These are phyloP conservation scores for Chlorella ohadii DNA, from an alignment of 139 green algal species.

Conservation along the genomic window DNA sequence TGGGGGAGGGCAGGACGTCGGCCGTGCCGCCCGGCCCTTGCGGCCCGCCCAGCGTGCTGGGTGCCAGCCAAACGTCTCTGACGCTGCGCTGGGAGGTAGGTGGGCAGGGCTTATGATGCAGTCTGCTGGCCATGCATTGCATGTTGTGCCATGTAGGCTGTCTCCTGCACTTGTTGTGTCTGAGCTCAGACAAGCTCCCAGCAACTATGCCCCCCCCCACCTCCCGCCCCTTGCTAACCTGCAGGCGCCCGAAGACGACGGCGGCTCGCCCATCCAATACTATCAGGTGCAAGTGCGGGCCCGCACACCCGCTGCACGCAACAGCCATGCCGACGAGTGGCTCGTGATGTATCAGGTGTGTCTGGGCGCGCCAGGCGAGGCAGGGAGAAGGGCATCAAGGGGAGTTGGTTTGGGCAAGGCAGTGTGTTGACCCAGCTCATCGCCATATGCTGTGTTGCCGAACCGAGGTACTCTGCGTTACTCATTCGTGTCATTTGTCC, in stretches of 20 bases:
- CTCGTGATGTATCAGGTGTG: slow-evolving; percentile 59
- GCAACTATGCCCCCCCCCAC: not conserved
- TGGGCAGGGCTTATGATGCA: not conserved
- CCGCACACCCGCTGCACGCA: slow-evolving; percentile 52
- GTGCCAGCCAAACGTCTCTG: slow-evolving; percentile 52
- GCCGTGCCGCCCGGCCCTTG: slow-evolving; percentile 49
- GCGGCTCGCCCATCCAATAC: slow-evolving; percentile 56
- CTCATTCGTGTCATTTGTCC: not conserved
- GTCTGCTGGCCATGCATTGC: too few relatives aligned
- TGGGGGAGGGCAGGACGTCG: slow-evolving; percentile 40
- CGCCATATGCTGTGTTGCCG: too few relatives aligned
- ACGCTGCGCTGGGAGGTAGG: slow-evolving; percentile 60
- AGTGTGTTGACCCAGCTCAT: too few relatives aligned
- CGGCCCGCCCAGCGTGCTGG: slow-evolving; percentile 27
- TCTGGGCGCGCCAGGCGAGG: too few relatives aligned
- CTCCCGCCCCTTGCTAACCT: too few relatives aligned
- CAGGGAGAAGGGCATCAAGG: too few relatives aligned
- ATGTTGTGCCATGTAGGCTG: not conserved
- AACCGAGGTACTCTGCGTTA: too few relatives aligned
- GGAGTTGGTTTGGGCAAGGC: too few relatives aligned
- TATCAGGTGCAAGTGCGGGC: slow-evolving; percentile 72
- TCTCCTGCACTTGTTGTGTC: not conserved
- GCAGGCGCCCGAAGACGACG: slow-evolving; percentile 55
- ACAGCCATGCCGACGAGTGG: slow-evolving; percentile 68
- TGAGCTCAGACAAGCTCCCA: not conserved